A percentile compares a stretch with the other conserved stretches of the same genome.
Evolutionary conservation across 495 filamentous ascomycete genomes (phyloP).

Genomic region (Tuber brumale): DNA sequence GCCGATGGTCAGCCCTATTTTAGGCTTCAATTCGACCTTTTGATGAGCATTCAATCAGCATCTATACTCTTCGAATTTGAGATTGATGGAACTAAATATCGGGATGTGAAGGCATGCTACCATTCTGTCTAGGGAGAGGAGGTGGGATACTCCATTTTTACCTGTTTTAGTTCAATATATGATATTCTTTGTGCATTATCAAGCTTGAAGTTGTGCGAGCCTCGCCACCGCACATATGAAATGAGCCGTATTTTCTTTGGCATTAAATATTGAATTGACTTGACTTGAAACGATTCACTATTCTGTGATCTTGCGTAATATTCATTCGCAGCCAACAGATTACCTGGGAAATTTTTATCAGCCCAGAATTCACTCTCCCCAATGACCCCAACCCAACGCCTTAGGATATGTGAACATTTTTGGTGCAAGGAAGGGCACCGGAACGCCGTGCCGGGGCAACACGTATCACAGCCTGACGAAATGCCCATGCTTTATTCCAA

Average conservation of each 20-base stretch:
- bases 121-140: constrained; percentile 41
- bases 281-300: background rate
- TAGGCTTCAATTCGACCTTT: background rate
- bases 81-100: constrained; percentile 64
- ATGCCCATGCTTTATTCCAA: no score
- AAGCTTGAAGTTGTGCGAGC: background rate
- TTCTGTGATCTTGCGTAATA: no score
- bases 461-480: no score
- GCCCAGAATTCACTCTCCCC: no score
- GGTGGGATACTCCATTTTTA: background rate
- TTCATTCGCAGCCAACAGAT: no score
- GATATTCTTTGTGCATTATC: background rate
- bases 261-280: background rate
- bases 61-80: constrained; percentile 39
- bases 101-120: constrained; percentile 61
- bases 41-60: constrained; percentile 23
- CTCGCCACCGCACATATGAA: no score
- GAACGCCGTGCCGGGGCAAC: no score
- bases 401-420: no score
- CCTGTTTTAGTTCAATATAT: background rate
- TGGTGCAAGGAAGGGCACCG: no score
- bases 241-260: background rate
- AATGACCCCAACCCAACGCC: no score
- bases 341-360: no score
- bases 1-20: constrained; percentile 1